A percentile compares a stretch with the other conserved stretches of the same genome.
Evolutionary conservation across 2,329 filamentous ascomycete species (phyloP).

Genomic region (Aureobasidium namibiae): DNA sequence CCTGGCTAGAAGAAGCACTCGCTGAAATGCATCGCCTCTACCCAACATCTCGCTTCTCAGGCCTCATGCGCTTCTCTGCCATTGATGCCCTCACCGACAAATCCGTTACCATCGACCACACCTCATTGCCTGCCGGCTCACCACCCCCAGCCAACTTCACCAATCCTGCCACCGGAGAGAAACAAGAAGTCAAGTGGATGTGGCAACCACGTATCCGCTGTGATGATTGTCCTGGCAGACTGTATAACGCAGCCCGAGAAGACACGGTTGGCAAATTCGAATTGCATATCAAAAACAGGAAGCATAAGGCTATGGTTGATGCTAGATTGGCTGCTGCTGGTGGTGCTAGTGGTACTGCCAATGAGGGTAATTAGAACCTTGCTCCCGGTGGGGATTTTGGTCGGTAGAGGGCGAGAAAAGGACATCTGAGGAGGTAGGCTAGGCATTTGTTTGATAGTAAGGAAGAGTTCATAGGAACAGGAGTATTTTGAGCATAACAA

Average conservation of each 20-base stretch:
- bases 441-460: no score
- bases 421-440: no score
- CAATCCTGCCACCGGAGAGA: conserved; percentile 36
- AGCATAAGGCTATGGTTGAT: conserved; percentile 42
- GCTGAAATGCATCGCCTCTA: conserved; percentile 61
- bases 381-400: no score
- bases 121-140: conserved; percentile 32
- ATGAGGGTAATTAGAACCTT: neutral
- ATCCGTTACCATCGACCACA: conserved; percentile 47
- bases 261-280: conserved; percentile 86
- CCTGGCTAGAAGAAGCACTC: conserved; percentile 74
- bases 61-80: conserved; percentile 81
- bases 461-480: no score
- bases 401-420: no score
- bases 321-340: neutral
- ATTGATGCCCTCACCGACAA: conserved; percentile 64
- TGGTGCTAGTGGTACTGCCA: neutral
- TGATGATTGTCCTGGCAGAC: conserved; percentile 83
- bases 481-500: no score
- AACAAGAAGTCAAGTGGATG: conserved; percentile 60
- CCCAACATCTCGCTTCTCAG: conserved; percentile 77
- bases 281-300: conserved; percentile 78
- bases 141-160: conserved; percentile 39
- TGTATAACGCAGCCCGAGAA: conserved; percentile 84
- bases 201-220: conserved; percentile 87